Evolutionary conservation across 2,329 filamentous ascomycete genomes (phyloP), one percentile per base, ranked within the genome.

Genomic region (Zopfia rhizophila): DNA sequence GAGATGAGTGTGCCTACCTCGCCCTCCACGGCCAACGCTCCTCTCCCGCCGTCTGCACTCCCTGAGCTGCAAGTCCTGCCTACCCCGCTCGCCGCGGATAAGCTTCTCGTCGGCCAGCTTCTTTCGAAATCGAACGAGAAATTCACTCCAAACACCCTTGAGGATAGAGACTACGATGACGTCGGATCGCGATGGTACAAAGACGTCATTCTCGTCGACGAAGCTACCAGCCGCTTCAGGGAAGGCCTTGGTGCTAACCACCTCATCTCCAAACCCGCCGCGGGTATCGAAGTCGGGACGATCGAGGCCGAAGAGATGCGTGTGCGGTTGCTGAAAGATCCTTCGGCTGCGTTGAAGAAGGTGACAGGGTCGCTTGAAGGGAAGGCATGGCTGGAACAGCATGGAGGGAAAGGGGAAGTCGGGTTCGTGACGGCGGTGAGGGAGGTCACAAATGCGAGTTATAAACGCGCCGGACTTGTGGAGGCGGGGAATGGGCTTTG

Each of bases 111-210:
- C 32, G 68, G 68, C 27, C 65, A 68, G 38, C 55, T 70, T 24
- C 61, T 69, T 37, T 65, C 66, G 10, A 61, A 60, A 27, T 48
- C 40, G 31, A 62, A 64, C 22, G 8, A 8, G 8, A 67, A 68
- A 31, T 53, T 61, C 38, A 55, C 55, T 5, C 53, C 66, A n/a
- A 48, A 59, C 7, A 49, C 45, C 3, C 61, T 70, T 27, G 54
- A 61, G 40, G 61, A 70, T 53, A 58, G 63, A 33, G 65, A 70
- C 61, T 70, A 61, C 53, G 66, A 70, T 30, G 68, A 70, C 45
- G 50, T 65, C 19, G 66, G 65, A 51, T 61, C 60, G 2, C 56
- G 58, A 36, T 70, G 66, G 66, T 68, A 70, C 63, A 70, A 70
- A 38, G 66, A 69, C 24, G 66, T 70, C 28, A 65, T 70, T 42